Evolutionary conservation across 768 basidiomycete genomes (phyloP).

Genomic region (Lanmaoa pseudosensibilis): DNA sequence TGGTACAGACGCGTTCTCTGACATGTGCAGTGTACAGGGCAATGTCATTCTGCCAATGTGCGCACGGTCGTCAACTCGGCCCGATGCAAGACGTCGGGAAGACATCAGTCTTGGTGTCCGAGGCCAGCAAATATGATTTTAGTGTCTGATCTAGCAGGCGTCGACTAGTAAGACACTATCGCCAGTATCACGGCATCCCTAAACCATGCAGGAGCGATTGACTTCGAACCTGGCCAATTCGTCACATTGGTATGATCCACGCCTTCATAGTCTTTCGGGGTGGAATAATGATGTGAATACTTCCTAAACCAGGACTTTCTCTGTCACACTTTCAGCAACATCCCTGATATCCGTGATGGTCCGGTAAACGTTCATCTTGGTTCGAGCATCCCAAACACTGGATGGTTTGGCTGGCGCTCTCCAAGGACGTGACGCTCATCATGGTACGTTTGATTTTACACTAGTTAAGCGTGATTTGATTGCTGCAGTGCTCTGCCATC

Average conservation of each 20-base stretch:
- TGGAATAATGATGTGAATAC: background rate
- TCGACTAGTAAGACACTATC: background rate
- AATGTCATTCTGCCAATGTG: slow-evolving; percentile 3
- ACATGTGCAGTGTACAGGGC: background rate
- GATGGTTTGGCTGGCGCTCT: slow-evolving; percentile 21
- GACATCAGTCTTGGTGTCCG: background rate
- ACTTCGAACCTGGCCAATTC: background rate
- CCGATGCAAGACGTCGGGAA: background rate
- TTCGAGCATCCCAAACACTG: slow-evolving; percentile 19
- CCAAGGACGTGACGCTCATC: slow-evolving; percentile 3
- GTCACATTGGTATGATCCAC: background rate
- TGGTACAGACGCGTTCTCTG: slow-evolving; percentile 1
- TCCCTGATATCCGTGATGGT: background rate
- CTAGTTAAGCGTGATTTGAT: background rate
- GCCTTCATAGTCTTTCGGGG: background rate
- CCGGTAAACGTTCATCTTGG: background rate
- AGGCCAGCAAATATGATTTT: background rate
- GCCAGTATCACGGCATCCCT: background rate
- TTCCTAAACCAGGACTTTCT: background rate
- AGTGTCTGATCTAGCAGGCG: background rate
- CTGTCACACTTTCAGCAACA: background rate
- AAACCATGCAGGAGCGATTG: background rate
- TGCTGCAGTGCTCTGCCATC: background rate
- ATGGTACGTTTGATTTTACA: slow-evolving; percentile 7
- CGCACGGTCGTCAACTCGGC: background rate